Evolutionary conservation across 2,329 filamentous ascomycete species (phyloP).

Genomic region (Eutypa lata): DNA sequence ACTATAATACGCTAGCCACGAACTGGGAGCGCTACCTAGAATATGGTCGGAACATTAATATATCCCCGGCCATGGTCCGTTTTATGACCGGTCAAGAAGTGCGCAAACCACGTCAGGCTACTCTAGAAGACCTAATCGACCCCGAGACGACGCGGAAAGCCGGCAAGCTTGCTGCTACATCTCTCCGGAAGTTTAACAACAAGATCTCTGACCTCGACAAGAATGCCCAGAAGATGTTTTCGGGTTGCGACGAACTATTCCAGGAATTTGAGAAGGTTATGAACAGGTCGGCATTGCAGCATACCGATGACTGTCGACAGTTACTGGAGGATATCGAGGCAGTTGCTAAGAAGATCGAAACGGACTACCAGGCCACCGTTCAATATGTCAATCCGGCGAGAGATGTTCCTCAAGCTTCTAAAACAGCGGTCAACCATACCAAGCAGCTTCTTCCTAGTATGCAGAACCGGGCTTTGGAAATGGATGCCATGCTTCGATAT

Average conservation of each 20-base stretch:
- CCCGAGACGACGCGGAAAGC: conserved; percentile 69
- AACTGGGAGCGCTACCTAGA: conserved; percentile 68
- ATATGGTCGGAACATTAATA: conserved; percentile 61
- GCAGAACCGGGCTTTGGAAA: conserved; percentile 53
- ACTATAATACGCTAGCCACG: conserved; percentile 61
- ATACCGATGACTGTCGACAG: conserved; percentile 61
- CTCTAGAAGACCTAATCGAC: conserved; percentile 74
- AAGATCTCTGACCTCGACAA: conserved; percentile 61
- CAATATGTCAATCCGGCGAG: conserved; percentile 62
- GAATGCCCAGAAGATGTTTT: conserved; percentile 56
- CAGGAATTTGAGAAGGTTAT: conserved; percentile 60
- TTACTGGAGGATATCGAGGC: conserved; percentile 83
- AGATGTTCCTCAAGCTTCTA: conserved; percentile 60
- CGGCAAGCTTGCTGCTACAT: conserved; percentile 59
- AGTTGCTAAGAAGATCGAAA: conserved; percentile 79
- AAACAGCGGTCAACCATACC: conserved; percentile 61
- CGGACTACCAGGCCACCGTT: conserved; percentile 77
- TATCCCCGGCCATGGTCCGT: conserved; percentile 62
- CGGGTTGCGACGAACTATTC: conserved; percentile 59
- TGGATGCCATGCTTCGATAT: conserved; percentile 58
- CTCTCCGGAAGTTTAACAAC: conserved; percentile 56
- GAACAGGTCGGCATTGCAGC: conserved; percentile 52
- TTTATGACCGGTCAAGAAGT: conserved; percentile 57
- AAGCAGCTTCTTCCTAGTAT: conserved; percentile 59
- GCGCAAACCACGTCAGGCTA: conserved; percentile 47